phyloP scores from a whole-genome alignment of 139 green algal genomes.

The Chlamydomonas schloesseri region DNA sequence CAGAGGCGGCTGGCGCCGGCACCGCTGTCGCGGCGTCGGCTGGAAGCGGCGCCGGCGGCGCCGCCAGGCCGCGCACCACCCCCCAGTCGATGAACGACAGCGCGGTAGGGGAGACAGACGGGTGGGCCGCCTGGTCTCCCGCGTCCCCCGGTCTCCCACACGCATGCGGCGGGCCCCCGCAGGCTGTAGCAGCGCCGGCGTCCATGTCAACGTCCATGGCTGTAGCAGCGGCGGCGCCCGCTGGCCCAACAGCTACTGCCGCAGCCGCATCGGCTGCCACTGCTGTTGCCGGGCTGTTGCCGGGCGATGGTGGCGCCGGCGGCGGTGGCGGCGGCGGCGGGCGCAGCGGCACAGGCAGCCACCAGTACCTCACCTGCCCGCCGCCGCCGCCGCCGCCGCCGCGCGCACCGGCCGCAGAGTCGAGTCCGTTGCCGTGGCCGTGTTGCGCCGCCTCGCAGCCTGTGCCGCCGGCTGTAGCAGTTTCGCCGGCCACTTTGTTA shows the following conservation, averaged over 20 bases:
- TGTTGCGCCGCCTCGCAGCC: too few species aligned
- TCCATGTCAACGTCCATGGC: background rate
- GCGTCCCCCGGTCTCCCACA: too few species aligned
- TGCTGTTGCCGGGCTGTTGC: background rate
- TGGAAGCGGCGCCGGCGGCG: background rate
- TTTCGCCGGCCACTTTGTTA: too few species aligned
- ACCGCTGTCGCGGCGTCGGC: background rate
- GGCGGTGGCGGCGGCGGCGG: background rate
- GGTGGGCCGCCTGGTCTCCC: too few species aligned
- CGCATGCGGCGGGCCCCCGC: too few species aligned
- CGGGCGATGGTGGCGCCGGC: background rate
- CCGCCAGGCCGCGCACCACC: background rate
- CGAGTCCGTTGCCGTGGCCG: too few species aligned
- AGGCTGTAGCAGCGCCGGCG: background rate
- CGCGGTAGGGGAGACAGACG: too few species aligned
- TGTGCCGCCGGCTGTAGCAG: too few species aligned
- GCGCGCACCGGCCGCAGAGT: too few species aligned
- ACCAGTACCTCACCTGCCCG: background rate
- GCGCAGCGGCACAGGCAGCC: background rate
- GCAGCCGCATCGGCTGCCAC: background rate
- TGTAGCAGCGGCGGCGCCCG: background rate
- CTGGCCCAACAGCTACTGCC: background rate
- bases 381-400: background rate
- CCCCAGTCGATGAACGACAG: constrained; percentile 10
- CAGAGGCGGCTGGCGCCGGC: background rate